Evolutionary conservation across 768 basidiomycete species (phyloP).

Genomic region (Agrocybe praecox): DNA sequence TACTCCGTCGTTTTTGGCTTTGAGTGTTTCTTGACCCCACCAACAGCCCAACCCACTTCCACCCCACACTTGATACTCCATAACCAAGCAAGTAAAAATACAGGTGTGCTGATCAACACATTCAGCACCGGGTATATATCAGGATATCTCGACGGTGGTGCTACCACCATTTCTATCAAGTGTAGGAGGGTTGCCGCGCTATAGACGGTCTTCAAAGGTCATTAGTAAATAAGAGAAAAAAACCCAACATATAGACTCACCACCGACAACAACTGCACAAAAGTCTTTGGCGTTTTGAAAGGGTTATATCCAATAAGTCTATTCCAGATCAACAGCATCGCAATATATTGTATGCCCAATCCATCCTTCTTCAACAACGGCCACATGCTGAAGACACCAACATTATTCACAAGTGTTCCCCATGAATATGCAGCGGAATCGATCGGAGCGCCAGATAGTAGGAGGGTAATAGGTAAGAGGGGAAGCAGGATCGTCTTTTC

Average conservation of each 20-base stretch:
- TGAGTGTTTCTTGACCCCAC: conserved; percentile 43
- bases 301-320: conserved; percentile 79
- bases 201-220: conserved; percentile 53
- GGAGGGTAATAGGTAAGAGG: conserved; percentile 79
- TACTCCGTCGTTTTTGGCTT: not conserved
- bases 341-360: conserved; percentile 72
- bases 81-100: conserved; percentile 83
- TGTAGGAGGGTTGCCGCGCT: conserved; percentile 57
- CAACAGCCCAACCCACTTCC: conserved; percentile 80
- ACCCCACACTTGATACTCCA: conserved; percentile 87
- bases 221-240: conserved; percentile 2
- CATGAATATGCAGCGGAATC: conserved; percentile 67
- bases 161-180: conserved; percentile 57
- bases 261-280: conserved; percentile 55
- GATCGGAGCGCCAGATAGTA: conserved; percentile 59
- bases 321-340: conserved; percentile 78
- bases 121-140: conserved; percentile 88
- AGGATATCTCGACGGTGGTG: conserved; percentile 77
- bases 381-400: conserved; percentile 95
- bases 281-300: conserved; percentile 44
- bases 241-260: conserved; percentile 34
- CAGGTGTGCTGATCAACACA: conserved; percentile 75
- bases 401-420: conserved; percentile 77
- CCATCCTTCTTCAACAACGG: conserved; percentile 84
- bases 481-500: conserved; percentile 92